Base-by-base conservation (phyloP, 768 basidiomycete genomes). In the Lyophyllum decastes region DNA sequence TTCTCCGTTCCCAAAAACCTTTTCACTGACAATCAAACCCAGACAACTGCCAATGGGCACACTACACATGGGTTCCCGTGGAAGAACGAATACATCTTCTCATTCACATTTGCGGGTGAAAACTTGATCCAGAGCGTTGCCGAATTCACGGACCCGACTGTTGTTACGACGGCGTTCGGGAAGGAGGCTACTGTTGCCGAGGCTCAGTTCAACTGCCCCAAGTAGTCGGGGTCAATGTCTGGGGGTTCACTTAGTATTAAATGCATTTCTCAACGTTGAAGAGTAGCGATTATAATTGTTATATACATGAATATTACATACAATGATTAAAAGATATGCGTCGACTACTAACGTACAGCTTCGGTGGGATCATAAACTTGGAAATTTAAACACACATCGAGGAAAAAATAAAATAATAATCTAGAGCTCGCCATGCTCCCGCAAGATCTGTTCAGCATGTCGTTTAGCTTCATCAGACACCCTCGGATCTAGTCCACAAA, bases 71-170 rank as follows among this genome's bases (percentile, higher is more conserved):
- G 61, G n/a, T 59, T 62, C 25, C 55, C 58, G 1, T 59, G 51
- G 55, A 52, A 48, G 17, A 60, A 56, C 48, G 65, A 66, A 38
- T 66, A 66, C 52, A 60, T 57, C 12, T 57, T 60, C 35, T 61
- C 59, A 12, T 60, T 66, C 56, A 55, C 54, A 1, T 63, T 60
- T 25, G 35, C 55, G 14, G 44, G 41, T 1, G 50, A 61, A 47
- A 54, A 56, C 48, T 27, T 57, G 38, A 63, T 66, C 40, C 38
- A 52, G 50, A 54, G 52, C 4, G 46, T 59, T 27, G 55, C 52
- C 19, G 60, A 64, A 41, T 66, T 63, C 35, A 51, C 54, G 5
- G 65, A 66, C 33, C 57, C 62, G 1, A 64, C 51, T 12, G 40
- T 62, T 16, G 35, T 59, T 27, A 43, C 40, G 1, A 21, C 40